These are phyloP conservation scores for Murraya paniculata DNA, from an alignment of 345 rosid genomes.

Conservation along the genomic window DNA sequence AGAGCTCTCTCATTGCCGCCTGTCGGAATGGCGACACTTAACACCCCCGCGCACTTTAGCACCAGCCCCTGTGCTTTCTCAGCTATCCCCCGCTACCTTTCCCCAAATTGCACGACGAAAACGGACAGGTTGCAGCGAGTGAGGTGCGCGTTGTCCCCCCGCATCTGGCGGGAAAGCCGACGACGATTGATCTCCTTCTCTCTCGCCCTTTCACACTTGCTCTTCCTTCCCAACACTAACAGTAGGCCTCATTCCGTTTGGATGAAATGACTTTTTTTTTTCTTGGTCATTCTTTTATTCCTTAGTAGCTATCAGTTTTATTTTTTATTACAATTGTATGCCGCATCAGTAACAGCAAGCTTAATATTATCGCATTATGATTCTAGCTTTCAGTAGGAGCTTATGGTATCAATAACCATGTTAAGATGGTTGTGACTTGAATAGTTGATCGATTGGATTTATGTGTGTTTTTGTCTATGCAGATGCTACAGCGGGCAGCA, in stretches of 20 bases:
- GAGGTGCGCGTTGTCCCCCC: constrained; percentile 31
- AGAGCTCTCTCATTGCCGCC: background rate
- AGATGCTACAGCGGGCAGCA: constrained; percentile 58
- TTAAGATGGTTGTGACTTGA: background rate
- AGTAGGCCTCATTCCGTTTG: constrained; percentile 23
- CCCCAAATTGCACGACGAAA: background rate
- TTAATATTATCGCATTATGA: no score
- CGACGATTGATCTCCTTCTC: constrained; percentile 68
- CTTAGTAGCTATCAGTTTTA: background rate
- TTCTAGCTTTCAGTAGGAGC: background rate
- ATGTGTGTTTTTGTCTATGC: constrained; percentile 12
- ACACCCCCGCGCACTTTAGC: constrained; percentile 28
- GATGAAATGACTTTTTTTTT: no score
- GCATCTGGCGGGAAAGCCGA: constrained; percentile 43
- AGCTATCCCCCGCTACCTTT: background rate
- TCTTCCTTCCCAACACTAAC: constrained; percentile 39
- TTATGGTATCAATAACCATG: background rate
- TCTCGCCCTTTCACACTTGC: constrained; percentile 42
- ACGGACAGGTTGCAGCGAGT: constrained; percentile 14
- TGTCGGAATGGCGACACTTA: constrained; percentile 27
- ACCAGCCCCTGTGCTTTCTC: constrained; percentile 1
- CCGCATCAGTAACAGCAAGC: no score
- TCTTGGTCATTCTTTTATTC: background rate
- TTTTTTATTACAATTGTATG: no score
- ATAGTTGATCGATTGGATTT: background rate